Evolutionary conservation across 495 filamentous ascomycete species (phyloP), one percentile per base, ranked within the genome.

Genomic region (Patellaria atrata): DNA sequence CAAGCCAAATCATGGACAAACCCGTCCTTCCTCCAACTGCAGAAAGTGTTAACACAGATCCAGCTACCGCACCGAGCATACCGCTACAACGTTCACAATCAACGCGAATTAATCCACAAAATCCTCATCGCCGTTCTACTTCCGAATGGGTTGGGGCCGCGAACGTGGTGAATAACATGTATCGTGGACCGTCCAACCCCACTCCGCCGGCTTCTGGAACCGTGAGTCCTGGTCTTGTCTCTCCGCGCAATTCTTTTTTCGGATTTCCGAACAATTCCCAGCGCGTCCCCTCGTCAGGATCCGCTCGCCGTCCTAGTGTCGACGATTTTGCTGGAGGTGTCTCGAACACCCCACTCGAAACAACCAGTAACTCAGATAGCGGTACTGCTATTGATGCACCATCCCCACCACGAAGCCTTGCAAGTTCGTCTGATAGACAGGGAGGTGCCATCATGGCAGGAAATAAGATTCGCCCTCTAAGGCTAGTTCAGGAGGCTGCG

Each of bases 1-100:
- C 68, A 50, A 77, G 67, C 45, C 61, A 63, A 47, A 70, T 80
- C 59, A 67, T 7, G 16, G 23, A 14, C 11, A 9, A 8, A 27
- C 71, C 5, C 59, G 70, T 14, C 37, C 60, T 58, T 27, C 54
- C 68, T 11, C n/a, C 37, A 1, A 9, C 5, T 21, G 30, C 41
- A 24, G 29, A 13, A 16, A 19, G 11, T 27, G 41, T 42, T 15
- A 69, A 62, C 37, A 68, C 73, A 40, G 67, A 92, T 54, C 80
- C 83, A 1, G 65, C 77, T 1, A 91, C 79, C n/a, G 82, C 82
- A 6, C 80, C 82, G 15, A 79, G 75, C 46, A 81, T 92, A 41
- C 84, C 82, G 3, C 63, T 93, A 14, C 60, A 55, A 23, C 77
- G 82, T 31, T 68, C 74, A 6, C 59, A 70, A 40, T 78, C 75